Evolutionary conservation across 108 stramenopile genomes (phyloP), one percentile per base, ranked within the genome.

Genomic region (Skeletonema tropicum): DNA sequence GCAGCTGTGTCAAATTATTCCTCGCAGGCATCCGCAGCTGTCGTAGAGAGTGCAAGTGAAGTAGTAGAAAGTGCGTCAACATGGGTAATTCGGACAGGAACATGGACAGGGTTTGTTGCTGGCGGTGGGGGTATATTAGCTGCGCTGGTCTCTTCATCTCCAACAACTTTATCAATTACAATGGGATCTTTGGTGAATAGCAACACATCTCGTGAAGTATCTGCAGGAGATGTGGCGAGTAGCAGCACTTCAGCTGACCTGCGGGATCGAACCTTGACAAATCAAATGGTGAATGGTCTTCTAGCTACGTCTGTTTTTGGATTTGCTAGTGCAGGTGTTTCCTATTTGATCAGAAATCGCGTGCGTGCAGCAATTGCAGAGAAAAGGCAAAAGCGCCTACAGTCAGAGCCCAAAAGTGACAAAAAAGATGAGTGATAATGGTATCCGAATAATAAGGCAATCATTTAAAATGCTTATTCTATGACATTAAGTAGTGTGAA

Each of bases 301-400:
- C 42, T 82, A 41, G 71, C 75, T 12, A 73, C 75, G 23, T 75
- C 81, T 32, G 75, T 74, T 2, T 67, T 82, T 68, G 81, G 81
- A 31, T 82, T 82, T 48, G 26, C 69, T 1, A 68, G 81, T 64
- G 81, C 81, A 21, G 81, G 81, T 39, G 13, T 73, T 19, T 60
- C 75, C 17, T 82, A 82, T 38, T 46, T 82, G 4, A 45, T 82
- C n/a, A 52, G 81, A 58, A 82, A 76, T 59, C 55, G 71, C 23
- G 75, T 72, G n/a, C 74, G 81, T 26, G 81, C 65, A 57, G 19
- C 66, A n/a, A 68, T 82, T 68, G 60, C 66, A 21, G 33, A 30
- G 8, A 73, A 68, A 45, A 75, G 81, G 67, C 66, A 62, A 29
- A 72, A 36, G 45, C 17, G 61, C 13, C 39, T 64, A 61, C 48